Percentiles rank a stretch among this genome's conserved stretches.
Evolutionary conservation across 2,329 filamentous ascomycete species (phyloP).

Genomic region (Fusarium cicatricum): DNA sequence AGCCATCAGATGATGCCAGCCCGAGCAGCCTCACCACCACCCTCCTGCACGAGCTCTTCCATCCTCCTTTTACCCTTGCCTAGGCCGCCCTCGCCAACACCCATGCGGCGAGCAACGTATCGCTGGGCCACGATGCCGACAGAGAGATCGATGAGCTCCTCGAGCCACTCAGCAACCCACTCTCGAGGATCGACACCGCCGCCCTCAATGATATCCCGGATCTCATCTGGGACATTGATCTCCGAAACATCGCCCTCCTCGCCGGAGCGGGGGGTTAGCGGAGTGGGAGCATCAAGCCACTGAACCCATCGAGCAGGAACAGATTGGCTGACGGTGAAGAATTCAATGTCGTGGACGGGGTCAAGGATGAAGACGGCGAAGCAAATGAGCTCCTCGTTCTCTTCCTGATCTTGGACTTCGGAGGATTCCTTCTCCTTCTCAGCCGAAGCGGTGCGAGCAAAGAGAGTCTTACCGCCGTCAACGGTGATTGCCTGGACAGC

Average conservation of each 20-base stretch:
- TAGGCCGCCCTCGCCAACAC: conserved; percentile 82
- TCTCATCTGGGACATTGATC: conserved; percentile 74
- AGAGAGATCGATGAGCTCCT: conserved; percentile 80
- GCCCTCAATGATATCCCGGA: conserved; percentile 80
- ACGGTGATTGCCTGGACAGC: conserved; percentile 88
- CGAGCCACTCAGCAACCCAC: conserved; percentile 98
- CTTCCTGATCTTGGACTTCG: conserved; percentile 59
- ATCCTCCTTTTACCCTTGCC: conserved; percentile 68
- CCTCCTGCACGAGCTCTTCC: conserved; percentile 64
- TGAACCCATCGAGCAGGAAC: conserved; percentile 86
- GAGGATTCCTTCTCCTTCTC: conserved; percentile 65
- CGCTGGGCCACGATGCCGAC: conserved; percentile 90
- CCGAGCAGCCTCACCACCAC: conserved; percentile 66
- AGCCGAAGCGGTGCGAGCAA: conserved; percentile 63
- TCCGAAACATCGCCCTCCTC: conserved; percentile 54
- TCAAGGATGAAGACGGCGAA: conserved; percentile 86
- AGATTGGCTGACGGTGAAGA: conserved; percentile 81
- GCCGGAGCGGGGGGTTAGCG: conserved; percentile 62
- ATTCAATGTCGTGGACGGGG: conserved; percentile 90
- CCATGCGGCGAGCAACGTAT: conserved; percentile 95
- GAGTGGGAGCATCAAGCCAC: conserved; percentile 85
- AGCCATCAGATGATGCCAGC: conserved; percentile 60
- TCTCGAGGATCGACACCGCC: conserved; percentile 89
- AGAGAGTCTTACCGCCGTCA: conserved; percentile 70
- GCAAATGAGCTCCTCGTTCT: conserved; percentile 68